These are phyloP conservation scores for Polygonum aviculare DNA, from an alignment of 148 eudicot species.

Conservation along the genomic window DNA sequence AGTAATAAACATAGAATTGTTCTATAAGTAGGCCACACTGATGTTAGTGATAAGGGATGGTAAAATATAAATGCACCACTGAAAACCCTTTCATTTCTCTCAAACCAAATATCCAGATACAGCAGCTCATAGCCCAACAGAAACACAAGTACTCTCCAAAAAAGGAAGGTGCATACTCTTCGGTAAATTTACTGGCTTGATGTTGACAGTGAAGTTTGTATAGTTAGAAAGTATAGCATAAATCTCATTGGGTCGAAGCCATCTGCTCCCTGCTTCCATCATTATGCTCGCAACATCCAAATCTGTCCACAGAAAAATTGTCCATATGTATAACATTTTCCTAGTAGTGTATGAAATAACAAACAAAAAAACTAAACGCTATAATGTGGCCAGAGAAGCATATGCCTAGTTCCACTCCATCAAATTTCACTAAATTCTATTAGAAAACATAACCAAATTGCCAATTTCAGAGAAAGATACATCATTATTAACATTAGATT, in stretches of 20 bases:
- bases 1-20: neutral
- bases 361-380: neutral
- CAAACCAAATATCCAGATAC: neutral
- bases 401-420: neutral
- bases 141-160: neutral
- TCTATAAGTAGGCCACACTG: neutral
- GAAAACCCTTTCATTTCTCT: neutral
- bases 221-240: conserved; percentile 80
- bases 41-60: neutral
- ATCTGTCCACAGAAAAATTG: conserved; percentile 32
- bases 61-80: neutral
- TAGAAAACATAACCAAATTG: neutral
- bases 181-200: conserved; percentile 85
- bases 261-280: conserved; percentile 74
- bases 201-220: conserved; percentile 44
- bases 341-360: neutral
- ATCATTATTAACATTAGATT: neutral
- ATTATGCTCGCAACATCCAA: conserved; percentile 59
- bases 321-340: neutral
- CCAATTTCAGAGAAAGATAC: neutral
- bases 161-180: conserved; percentile 29
- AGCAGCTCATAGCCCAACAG: neutral
- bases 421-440: neutral
- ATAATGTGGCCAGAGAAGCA: neutral
- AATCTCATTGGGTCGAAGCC: conserved; percentile 95